Base-by-base conservation (phyloP, 345 rosid genomes). In the Pistacia vera region DNA sequence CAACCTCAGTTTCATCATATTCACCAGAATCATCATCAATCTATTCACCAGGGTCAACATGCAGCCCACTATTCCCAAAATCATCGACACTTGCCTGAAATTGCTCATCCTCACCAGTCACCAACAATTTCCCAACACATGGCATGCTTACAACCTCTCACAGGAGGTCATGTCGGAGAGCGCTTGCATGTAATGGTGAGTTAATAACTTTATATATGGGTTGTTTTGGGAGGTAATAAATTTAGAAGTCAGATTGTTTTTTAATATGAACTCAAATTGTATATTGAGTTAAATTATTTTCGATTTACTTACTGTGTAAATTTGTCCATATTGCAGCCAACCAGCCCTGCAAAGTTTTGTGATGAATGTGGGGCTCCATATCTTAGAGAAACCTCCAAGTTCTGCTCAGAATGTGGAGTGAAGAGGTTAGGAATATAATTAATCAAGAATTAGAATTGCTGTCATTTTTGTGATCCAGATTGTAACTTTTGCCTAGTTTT, bases 341-440 rank as follows among this genome's bases (percentile, higher is more conserved):
- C 87, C 4, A 78, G 90, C 78, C 94, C 97, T 3, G 93, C 95
- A 10, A 95, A 93, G 78, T 95, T 77, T 72, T 95, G 97, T 59
- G 97, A 93, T 77, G 95, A 93, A 84, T 93, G 99, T 75, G 98
- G 99, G 13, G 86, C 93, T 28, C 90, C 85, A 48, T 95, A 93
- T 77, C 20, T 89, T 57, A 89, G 97, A 84, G 98, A 95, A 73
- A 90, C 95, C 59, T 95, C 97, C 36, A 93, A 95, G 77, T 95
- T 90, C 86, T 95, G 98, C 84, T 93, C 98, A 0, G 98, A 93
- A 80, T 95, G 98, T 60, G 98, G 98, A 11, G 71, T 87, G 36
- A 95, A 95, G 86, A 87, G 98, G 80, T 78, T 90, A 75, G 98
- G 98, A 77, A 86, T 81, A 3, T 91, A 85, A 85, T 55, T 48